Evolutionary conservation across 2,329 filamentous ascomycete genomes (phyloP).

Genomic region (Microdochium bolleyi): DNA sequence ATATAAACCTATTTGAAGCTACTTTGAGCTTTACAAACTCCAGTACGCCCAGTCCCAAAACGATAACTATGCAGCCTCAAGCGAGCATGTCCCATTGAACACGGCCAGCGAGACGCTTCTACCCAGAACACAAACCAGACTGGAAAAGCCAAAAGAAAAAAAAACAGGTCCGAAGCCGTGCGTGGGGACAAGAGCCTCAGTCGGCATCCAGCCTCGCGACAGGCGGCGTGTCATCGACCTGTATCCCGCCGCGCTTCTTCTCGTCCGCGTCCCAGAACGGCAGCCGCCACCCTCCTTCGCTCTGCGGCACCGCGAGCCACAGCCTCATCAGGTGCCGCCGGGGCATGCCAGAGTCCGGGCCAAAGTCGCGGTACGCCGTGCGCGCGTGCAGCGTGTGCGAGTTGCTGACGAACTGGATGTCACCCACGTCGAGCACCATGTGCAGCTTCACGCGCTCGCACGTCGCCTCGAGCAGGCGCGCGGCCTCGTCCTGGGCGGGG

Average conservation of each 20-base stretch:
- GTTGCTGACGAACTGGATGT: slow-evolving; percentile 83
- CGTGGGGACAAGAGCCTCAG: slow-evolving; percentile 27
- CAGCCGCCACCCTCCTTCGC: slow-evolving; percentile 77
- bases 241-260: slow-evolving; percentile 83
- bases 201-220: slow-evolving; percentile 72
- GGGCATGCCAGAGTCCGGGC: slow-evolving; percentile 55
- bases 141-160: too few relatives aligned
- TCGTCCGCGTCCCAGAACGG: slow-evolving; percentile 75
- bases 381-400: slow-evolving; percentile 73
- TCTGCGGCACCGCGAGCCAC: slow-evolving; percentile 77
- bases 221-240: slow-evolving; percentile 74
- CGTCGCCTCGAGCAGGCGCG: slow-evolving; percentile 65
- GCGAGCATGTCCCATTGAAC: too few relatives aligned
- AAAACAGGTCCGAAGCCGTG: neutral
- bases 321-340: slow-evolving; percentile 73
- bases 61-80: too few relatives aligned
- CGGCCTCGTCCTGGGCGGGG: slow-evolving; percentile 58
- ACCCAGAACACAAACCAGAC: too few relatives aligned
- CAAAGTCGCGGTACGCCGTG: slow-evolving; percentile 65
- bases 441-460: slow-evolving; percentile 68
- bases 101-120: too few relatives aligned
- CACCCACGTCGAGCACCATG: slow-evolving; percentile 80
- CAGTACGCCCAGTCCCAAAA: too few relatives aligned
- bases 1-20: too few relatives aligned
- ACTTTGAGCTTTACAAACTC: too few relatives aligned